Conservation (phyloP, 176 grass and related monocot species). For the Elaeis guineensis region DNA sequence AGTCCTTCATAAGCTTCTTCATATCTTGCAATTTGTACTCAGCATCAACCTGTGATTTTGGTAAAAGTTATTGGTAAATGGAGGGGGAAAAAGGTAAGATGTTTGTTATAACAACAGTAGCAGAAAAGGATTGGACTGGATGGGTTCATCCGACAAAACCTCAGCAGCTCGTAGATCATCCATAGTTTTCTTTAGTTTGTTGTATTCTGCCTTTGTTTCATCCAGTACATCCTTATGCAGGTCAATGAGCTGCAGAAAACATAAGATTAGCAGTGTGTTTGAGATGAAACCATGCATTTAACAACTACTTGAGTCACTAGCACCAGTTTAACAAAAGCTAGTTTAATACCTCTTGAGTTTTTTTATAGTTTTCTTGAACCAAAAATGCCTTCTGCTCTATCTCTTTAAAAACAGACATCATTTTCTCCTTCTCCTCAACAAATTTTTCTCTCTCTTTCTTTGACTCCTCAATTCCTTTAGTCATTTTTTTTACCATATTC, state of each 20-base stretch:
- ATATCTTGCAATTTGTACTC: slow-evolving; percentile 79
- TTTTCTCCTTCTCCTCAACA: slow-evolving; percentile 46
- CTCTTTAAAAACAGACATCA: slow-evolving; percentile 53
- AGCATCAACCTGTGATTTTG: slow-evolving; percentile 53
- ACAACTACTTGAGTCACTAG: neutral
- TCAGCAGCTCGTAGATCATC: slow-evolving; percentile 73
- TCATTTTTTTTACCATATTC: slow-evolving; percentile 65
- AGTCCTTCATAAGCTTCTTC: slow-evolving; percentile 66
- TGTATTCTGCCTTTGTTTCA: slow-evolving; percentile 82
- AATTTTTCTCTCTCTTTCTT: slow-evolving; percentile 76
- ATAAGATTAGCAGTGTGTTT: neutral
- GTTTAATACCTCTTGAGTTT: slow-evolving; percentile 57
- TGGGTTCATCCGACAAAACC: slow-evolving; percentile 22
- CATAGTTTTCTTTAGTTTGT: slow-evolving; percentile 70
- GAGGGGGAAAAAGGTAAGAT: slow-evolving; percentile 8
- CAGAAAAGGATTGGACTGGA: neutral
- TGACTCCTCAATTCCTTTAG: slow-evolving; percentile 56
- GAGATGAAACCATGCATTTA: neutral
- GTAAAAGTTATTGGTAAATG: neutral
- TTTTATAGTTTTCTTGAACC: slow-evolving; percentile 88
- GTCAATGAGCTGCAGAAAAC: slow-evolving; percentile 62
- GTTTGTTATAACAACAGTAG: slow-evolving; percentile 3
- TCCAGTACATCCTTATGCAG: slow-evolving; percentile 66
- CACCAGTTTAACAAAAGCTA: neutral
- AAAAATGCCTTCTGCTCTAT: slow-evolving; percentile 68